Conservation (phyloP, 192 early-diverging fungal genomes). For the Geosiphon pyriformis region DNA sequence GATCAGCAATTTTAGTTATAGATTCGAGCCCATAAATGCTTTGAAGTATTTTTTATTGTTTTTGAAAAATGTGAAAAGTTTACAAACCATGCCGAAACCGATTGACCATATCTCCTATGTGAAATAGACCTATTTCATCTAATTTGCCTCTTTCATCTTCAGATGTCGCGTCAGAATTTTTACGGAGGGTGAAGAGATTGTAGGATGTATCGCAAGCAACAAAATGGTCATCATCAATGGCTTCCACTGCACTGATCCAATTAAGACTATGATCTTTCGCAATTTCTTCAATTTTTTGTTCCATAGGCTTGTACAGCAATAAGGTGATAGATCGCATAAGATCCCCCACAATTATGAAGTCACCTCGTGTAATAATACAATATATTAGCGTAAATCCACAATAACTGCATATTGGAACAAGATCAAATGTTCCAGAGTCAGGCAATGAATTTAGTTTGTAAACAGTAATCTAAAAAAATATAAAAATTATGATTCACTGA, state of each 20-base stretch:
- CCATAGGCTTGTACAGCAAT: constrained; percentile 41
- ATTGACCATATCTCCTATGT: constrained; percentile 80
- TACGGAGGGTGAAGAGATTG: constrained; percentile 57
- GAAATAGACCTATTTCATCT: constrained; percentile 59
- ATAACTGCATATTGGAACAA: constrained; percentile 31
- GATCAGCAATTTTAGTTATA: no score
- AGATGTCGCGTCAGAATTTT: constrained; percentile 41
- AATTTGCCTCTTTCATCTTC: constrained; percentile 54
- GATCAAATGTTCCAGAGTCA: constrained; percentile 11
- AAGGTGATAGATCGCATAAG: constrained; percentile 73
- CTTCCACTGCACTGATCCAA: constrained; percentile 62
- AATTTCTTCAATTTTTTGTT: constrained; percentile 45
- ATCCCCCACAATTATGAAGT: constrained; percentile 77
- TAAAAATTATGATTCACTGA: no score
- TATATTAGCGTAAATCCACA: constrained; percentile 46
- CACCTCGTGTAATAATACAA: constrained; percentile 52
- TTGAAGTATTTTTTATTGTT: no score
- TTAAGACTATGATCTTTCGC: constrained; percentile 55
- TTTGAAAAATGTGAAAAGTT: no score
- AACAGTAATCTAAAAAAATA: constrained; percentile 24
- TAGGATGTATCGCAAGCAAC: constrained; percentile 53
- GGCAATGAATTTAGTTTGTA: constrained; percentile 19
- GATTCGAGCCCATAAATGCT: no score
- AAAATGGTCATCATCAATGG: constrained; percentile 52
- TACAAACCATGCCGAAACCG: constrained; percentile 62